Evolutionary conservation across 2,329 filamentous ascomycete species (phyloP), one percentile per base, ranked within the genome.

Genomic region (Exophiala sp.): DNA sequence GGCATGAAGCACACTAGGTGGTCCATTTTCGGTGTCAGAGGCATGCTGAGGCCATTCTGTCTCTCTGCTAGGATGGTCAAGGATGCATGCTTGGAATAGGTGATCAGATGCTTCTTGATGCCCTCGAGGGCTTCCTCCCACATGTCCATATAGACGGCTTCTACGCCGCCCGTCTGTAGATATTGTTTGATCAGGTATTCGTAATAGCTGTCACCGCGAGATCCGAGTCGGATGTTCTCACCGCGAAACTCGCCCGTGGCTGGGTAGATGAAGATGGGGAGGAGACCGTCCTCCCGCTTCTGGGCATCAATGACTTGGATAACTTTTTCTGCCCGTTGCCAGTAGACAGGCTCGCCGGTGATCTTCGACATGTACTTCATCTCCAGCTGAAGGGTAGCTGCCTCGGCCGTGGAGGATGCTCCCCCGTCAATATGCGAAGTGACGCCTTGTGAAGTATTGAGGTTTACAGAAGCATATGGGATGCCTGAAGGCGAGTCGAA

Each of bases 181-280:
- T 95, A 97, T 67, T 98, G 93, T 72, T 98, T 98, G 74, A 97
- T 94, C 43, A 98, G 80, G 67, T 98, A 98, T 70, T 98, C 88
- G 70, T 98, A 98, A 71, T 97, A 98, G 41, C 90, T 96, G 72
- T 98, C 93, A 39, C 93, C 93, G 54, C 93, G 81, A 66, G 88
- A 96, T 32, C 93, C 93, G 18, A 97, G 77, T 14, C 93, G 86
- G 62, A 98, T 91, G 64, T 96, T 95, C 16, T 81, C 70, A 16
- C 88, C 88, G 43, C 81, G 78, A 70, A 97, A 98, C 46, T 81
- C 72, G 49, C 93, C 93, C 10, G 74, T 81, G 22, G 82, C 79
- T 2, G 93, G 81, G 65, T 88, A 83, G 59, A 98, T 85, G 69
- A 85, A 97, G 62, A 97, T 97, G 27, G 91, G 93, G 2, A 97